A percentile compares a stretch with the other conserved stretches of the same genome.
Evolutionary conservation across 164 flowering plant species (phyloP).

Genomic region (Nelumbo lutea): DNA sequence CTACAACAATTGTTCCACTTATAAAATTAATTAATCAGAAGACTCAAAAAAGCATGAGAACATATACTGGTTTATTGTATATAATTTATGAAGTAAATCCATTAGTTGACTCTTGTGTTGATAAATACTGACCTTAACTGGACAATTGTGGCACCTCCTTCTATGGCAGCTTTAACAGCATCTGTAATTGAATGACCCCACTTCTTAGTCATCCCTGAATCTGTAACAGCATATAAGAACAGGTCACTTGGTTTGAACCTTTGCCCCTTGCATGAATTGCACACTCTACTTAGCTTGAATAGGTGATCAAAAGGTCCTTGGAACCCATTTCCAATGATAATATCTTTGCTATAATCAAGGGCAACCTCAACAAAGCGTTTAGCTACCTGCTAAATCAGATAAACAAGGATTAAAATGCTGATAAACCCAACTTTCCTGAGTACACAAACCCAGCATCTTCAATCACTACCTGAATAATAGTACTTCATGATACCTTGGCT

Average conservation of each 20-base stretch:
- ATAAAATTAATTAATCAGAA: no score
- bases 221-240: slow-evolving; percentile 84
- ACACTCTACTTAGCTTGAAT: slow-evolving; percentile 36
- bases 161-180: slow-evolving; percentile 82
- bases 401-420: slow-evolving; percentile 6
- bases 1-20: no score
- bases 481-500: no score
- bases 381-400: slow-evolving; percentile 51
- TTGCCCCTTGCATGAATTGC: slow-evolving; percentile 13
- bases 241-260: slow-evolving; percentile 57
- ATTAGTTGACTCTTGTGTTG: background rate
- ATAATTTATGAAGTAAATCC: no score
- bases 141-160: slow-evolving; percentile 92
- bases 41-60: no score
- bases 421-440: background rate
- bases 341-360: slow-evolving; percentile 75
- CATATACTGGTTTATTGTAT: no score
- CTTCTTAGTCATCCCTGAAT: slow-evolving; percentile 76
- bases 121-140: slow-evolving; percentile 67
- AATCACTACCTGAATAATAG: no score
- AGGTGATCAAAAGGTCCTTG: slow-evolving; percentile 96
- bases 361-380: slow-evolving; percentile 74
- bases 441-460: background rate
- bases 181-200: slow-evolving; percentile 82
- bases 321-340: slow-evolving; percentile 66